Base-by-base conservation (phyloP, 2,329 filamentous ascomycete species). In the Trichoderma sp. region DNA sequence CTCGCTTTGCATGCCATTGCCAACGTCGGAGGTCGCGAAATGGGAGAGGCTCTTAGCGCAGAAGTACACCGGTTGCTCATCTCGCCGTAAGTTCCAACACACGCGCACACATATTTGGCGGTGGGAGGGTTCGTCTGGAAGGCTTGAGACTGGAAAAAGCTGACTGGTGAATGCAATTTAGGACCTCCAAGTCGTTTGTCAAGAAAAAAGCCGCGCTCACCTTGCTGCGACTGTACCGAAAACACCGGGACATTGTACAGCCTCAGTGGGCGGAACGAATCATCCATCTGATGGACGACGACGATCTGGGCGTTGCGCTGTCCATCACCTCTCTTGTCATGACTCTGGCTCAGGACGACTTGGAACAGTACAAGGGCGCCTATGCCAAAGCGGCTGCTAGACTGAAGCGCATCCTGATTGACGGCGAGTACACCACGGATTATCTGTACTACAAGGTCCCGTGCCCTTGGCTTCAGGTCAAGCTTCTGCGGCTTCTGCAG, bases 391-490 rank as follows among this genome's bases (percentile, higher is more conserved):
- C 94, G 35, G 94, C 94, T 0, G 91, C 92, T 70, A 86, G 93
- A 67, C 80, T 99, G 74, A 97, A 97, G 82, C 90, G 92, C 72
- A 92, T 98, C 72, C 85, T 97, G 17, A 89, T 98, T 29, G 94
- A 98, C 73, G 90, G 91, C 71, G 94, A 99, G 73, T 95, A 92
- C 75, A 88, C 92, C 0, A 87, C 89, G 67, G 95, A 98, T 77
- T 99, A 99, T 77, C 87, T 97, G 29, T 99, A 99, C 82, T 99
- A 99, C 84, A 97, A 97, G 76, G 95, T 99, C n/a, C 95, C 95
- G 1, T 99, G 95, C 76, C 95, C 95, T 3, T 99, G 95, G 95
- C 89, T 99, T 68, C 94, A 98, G 80, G 92, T 98, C 75, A 99
- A 99, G 81, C 85, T 99, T 19, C 81, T 99, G 72, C 89, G 94